Conservation (phyloP, 2,329 filamentous ascomycete species). For the Colletotrichum sp. region DNA sequence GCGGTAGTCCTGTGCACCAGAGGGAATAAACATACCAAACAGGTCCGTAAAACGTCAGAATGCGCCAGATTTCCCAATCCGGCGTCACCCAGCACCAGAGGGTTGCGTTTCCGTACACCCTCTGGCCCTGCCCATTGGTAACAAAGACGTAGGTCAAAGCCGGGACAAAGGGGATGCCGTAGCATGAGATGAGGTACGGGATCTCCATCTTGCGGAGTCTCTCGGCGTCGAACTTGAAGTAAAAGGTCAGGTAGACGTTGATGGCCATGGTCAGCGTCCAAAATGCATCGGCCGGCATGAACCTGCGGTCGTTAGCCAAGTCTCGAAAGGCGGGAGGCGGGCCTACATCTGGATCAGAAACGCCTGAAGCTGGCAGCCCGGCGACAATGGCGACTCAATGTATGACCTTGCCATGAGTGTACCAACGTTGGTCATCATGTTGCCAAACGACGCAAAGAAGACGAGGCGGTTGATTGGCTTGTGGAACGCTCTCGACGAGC, state of each 20-base stretch:
- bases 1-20: neutral
- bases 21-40: conserved; percentile 60
- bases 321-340: conserved; percentile 28
- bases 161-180: conserved; percentile 75
- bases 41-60: conserved; percentile 77
- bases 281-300: conserved; percentile 76
- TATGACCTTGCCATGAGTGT: conserved; percentile 75
- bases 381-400: conserved; percentile 50
- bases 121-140: conserved; percentile 50
- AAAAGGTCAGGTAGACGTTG: conserved; percentile 85
- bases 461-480: conserved; percentile 88
- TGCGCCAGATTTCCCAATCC: conserved; percentile 74
- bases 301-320: conserved; percentile 55
- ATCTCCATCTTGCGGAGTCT: conserved; percentile 72
- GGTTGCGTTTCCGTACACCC: conserved; percentile 75
- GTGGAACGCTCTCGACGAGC: conserved; percentile 71
- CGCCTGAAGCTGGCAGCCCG: conserved; percentile 74
- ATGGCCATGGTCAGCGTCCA: conserved; percentile 85
- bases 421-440: conserved; percentile 78
- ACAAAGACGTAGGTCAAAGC: conserved; percentile 73
- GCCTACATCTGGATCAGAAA: conserved; percentile 83
- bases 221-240: conserved; percentile 71
- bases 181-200: conserved; percentile 72
- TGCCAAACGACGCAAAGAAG: conserved; percentile 84
- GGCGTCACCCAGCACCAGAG: conserved; percentile 82